These are phyloP conservation scores for Sistotremastrum niveocremeum DNA, from an alignment of 768 basidiomycete genomes.

Conservation along the genomic window DNA sequence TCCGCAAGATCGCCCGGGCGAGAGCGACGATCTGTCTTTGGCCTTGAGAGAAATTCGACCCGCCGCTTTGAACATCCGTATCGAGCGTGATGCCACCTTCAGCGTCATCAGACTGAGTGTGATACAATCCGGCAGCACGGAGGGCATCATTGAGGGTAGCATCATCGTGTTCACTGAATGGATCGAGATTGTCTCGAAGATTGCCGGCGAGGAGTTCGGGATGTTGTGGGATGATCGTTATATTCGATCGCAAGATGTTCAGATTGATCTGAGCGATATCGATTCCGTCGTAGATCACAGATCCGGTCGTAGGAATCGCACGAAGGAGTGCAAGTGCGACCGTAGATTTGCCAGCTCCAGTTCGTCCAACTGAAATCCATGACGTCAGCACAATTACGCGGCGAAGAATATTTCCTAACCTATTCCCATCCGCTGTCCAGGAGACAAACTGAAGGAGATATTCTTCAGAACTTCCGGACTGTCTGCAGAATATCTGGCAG, in stretches of 20 bases:
- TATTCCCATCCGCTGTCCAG: conserved; percentile 21
- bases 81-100: conserved; percentile 13
- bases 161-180: conserved; percentile 27
- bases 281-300: conserved; percentile 41
- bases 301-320: conserved; percentile 43
- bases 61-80: conserved; percentile 9
- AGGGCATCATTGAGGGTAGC: conserved; percentile 16
- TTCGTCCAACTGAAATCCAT: conserved; percentile 23
- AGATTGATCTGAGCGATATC: conserved; percentile 36
- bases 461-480: not conserved
- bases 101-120: conserved; percentile 3
- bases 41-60: conserved; percentile 17
- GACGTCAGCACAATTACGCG: conserved; percentile 24
- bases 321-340: conserved; percentile 39
- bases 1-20: conserved; percentile 18
- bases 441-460: conserved; percentile 9
- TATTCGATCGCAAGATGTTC: conserved; percentile 38
- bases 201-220: conserved; percentile 20
- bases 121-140: conserved; percentile 14
- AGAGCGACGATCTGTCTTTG: conserved; percentile 29
- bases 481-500: conserved; percentile 15
- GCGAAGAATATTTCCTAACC: conserved; percentile 25
- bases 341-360: conserved; percentile 19
- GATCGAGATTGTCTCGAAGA: conserved; percentile 23
- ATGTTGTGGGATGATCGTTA: conserved; percentile 45